Evolutionary conservation across 768 basidiomycete genomes (phyloP).

Genomic region (Ramaria sp.): DNA sequence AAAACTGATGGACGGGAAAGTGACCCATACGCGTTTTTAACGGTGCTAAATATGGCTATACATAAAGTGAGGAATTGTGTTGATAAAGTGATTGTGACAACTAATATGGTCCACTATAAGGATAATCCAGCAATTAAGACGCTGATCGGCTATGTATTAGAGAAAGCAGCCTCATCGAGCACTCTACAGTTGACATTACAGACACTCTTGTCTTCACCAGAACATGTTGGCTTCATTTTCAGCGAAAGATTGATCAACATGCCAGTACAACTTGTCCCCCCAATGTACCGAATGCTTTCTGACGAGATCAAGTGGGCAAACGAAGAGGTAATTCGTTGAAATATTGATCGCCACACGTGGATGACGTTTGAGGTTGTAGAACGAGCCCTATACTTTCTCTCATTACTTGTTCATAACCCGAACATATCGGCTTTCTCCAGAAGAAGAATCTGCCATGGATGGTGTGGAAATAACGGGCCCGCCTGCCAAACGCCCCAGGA

Average conservation of each 20-base stretch:
- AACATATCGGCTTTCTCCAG: conserved; percentile 61
- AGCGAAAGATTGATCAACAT: conserved; percentile 90
- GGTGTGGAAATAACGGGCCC: conserved; percentile 31
- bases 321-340: conserved; percentile 32
- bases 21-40: conserved; percentile 85
- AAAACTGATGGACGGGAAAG: conserved; percentile 86
- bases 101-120: conserved; percentile 26
- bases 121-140: conserved; percentile 61
- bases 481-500: conserved; percentile 21
- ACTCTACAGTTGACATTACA: conserved; percentile 45
- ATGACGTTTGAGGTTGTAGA: conserved; percentile 19
- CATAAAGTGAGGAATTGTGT: conserved; percentile 41
- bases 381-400: conserved; percentile 58
- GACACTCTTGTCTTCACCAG: conserved; percentile 39
- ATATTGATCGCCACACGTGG: neutral
- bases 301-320: conserved; percentile 73
- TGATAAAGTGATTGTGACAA: neutral
- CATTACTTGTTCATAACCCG: conserved; percentile 72
- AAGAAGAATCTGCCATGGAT: conserved; percentile 52
- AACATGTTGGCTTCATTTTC: conserved; percentile 73
- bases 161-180: conserved; percentile 40
- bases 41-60: conserved; percentile 66
- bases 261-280: conserved; percentile 87
- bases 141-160: conserved; percentile 58
- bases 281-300: conserved; percentile 82